phyloP scores from a whole-genome alignment of 805 yeast genomes.

The Cyberlindnera euphorbiiphila region DNA sequence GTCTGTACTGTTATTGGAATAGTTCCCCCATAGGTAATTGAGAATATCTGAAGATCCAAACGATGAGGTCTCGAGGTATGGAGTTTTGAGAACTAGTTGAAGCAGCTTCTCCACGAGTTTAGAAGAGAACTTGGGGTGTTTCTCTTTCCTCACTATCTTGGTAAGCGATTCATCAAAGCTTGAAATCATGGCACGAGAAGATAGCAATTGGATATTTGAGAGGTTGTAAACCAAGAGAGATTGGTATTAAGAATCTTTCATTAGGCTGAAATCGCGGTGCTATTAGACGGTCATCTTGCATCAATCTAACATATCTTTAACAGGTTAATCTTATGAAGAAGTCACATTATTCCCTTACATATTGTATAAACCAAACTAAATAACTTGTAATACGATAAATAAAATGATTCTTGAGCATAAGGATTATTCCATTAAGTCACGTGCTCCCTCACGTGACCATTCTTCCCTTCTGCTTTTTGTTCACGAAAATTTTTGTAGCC shows the following conservation, averaged over 20 bases:
- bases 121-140: slow-evolving; percentile 6
- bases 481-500: slow-evolving; percentile 17
- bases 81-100: neutral
- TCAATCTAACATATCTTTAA: no score
- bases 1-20: slow-evolving; percentile 9
- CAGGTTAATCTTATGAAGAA: no score
- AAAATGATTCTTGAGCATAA: no score
- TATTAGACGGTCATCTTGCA: no score
- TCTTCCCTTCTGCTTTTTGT: slow-evolving; percentile 1
- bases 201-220: no score
- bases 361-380: no score
- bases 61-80: slow-evolving; percentile 1
- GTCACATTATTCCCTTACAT: no score
- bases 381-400: no score
- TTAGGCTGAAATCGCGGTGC: no score
- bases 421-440: no score
- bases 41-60: neutral
- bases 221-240: no score
- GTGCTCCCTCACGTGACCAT: slow-evolving; percentile 1
- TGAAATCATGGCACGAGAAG: neutral
- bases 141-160: slow-evolving; percentile 1
- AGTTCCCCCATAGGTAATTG: slow-evolving; percentile 6
- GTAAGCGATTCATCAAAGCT: slow-evolving; percentile 1
- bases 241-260: no score
- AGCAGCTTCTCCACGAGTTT: slow-evolving; percentile 4